A percentile compares a stretch with the other conserved stretches of the same genome.
These are phyloP conservation scores for Flaveria bidentis DNA, from an alignment of 129 eudicot species.

Conservation along the genomic window DNA sequence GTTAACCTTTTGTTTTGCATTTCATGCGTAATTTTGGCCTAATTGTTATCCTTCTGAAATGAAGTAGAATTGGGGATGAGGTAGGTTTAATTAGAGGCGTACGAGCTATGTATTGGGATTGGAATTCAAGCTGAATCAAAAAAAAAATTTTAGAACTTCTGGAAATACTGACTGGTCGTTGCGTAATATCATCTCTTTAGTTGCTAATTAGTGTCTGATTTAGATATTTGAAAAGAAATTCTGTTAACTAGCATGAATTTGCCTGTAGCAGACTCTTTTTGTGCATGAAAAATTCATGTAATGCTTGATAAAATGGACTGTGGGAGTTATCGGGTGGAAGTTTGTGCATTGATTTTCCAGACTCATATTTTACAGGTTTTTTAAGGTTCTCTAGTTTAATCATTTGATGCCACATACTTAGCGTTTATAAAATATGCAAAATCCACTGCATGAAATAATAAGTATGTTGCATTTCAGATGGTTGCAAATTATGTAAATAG, in stretches of 20 bases:
- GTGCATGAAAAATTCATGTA: neutral
- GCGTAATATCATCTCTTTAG: neutral
- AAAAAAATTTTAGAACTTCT: no score
- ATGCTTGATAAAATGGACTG: neutral
- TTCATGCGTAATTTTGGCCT: neutral
- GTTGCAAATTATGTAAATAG: neutral
- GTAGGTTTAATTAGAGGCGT: neutral
- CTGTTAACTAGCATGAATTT: neutral
- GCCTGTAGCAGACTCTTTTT: neutral
- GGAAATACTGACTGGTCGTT: neutral
- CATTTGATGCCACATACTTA: neutral
- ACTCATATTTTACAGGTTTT: neutral
- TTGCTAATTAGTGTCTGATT: neutral
- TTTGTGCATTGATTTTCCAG: neutral
- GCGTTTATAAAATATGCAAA: neutral
- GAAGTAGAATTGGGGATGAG: neutral
- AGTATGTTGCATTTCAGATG: neutral
- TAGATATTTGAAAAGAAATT: slow-evolving; percentile 5
- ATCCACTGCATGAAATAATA: neutral
- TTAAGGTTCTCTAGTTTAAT: neutral
- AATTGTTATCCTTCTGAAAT: neutral
- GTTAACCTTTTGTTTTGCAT: neutral
- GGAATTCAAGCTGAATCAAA: neutral
- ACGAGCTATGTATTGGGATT: neutral
- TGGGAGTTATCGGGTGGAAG: neutral